Evolutionary conservation across 2,329 filamentous ascomycete species (phyloP).

Genomic region (Aspergillus ochraceoroseus): DNA sequence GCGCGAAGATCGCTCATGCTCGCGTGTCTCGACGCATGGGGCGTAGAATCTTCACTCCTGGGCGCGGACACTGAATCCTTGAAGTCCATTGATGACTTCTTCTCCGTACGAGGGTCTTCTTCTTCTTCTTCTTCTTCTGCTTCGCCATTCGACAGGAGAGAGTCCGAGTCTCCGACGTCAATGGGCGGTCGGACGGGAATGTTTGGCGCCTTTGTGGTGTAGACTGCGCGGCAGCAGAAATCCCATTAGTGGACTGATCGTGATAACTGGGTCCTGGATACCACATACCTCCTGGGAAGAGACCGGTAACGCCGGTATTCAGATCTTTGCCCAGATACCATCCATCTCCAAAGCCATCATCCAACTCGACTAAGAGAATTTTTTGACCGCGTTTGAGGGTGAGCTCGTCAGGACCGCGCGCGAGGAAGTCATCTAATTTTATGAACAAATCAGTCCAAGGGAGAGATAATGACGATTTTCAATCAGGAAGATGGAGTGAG

Average conservation of each 20-base stretch:
- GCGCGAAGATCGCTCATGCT: conserved; percentile 31
- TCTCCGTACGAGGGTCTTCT: too few species aligned
- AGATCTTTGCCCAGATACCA: conserved; percentile 57
- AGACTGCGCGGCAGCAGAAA: conserved; percentile 20
- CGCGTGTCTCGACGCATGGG: conserved; percentile 39
- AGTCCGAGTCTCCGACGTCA: conserved; percentile 15
- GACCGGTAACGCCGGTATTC: conserved; percentile 40
- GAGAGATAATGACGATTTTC: too few species aligned
- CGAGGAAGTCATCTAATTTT: conserved; percentile 91
- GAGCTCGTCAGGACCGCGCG: conserved; percentile 88
- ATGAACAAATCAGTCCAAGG: too few species aligned
- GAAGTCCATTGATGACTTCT: conserved; percentile 16
- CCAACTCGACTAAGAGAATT: conserved; percentile 59
- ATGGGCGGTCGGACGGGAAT: conserved; percentile 22
- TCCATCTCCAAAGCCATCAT: conserved; percentile 63
- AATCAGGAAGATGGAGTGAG: conserved; percentile 10
- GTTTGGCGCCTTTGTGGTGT: conserved; percentile 26
- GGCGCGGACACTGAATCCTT: conserved; percentile 24
- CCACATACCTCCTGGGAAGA: conserved; percentile 47
- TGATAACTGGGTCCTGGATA: not conserved
- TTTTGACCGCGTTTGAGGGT: conserved; percentile 71
- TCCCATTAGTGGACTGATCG: conserved; percentile 2
- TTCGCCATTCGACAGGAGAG: conserved; percentile 12
- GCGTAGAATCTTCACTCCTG: conserved; percentile 37
- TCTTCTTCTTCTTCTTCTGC: conserved; percentile 14